Percentiles rank a stretch among this genome's conserved stretches.
phyloP scores from a whole-genome alignment of 139 green algal genomes.

The Chlamydomonas sp. region DNA sequence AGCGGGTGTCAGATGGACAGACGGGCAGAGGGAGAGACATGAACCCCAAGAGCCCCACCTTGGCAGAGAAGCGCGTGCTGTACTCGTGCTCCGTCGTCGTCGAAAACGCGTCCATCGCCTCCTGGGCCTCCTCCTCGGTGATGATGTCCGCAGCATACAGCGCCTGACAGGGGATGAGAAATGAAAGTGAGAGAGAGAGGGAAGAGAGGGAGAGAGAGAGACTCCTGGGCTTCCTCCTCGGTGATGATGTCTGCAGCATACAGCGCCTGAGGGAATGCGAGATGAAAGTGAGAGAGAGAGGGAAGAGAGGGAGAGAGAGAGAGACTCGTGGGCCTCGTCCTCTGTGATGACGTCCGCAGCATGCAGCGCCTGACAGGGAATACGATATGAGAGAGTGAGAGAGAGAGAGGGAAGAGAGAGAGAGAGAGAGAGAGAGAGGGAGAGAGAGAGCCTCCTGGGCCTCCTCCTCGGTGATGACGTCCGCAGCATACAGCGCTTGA shows the following conservation, averaged over 20 bases:
- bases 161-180: no score
- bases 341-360: constrained; percentile 40
- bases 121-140: constrained; percentile 43
- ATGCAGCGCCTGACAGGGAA: constrained; percentile 53
- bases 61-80: constrained; percentile 49
- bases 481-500: constrained; percentile 49
- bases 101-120: constrained; percentile 41
- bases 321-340: constrained; percentile 47
- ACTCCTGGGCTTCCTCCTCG: constrained; percentile 47
- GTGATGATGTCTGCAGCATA: constrained; percentile 40
- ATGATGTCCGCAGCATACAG: constrained; percentile 52
- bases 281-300: no score
- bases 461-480: constrained; percentile 42
- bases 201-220: no score
- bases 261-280: no score
- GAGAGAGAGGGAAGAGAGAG: no score
- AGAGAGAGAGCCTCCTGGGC: constrained; percentile 49
- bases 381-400: no score
- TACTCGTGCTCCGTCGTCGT: constrained; percentile 48
- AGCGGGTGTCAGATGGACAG: no score
- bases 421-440: no score
- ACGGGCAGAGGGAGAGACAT: no score
- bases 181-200: no score
- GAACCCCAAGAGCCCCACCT: no score
- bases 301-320: no score